These are phyloP conservation scores for Fagus sylvatica DNA, from an alignment of 306 rosid species.

Conservation along the genomic window DNA sequence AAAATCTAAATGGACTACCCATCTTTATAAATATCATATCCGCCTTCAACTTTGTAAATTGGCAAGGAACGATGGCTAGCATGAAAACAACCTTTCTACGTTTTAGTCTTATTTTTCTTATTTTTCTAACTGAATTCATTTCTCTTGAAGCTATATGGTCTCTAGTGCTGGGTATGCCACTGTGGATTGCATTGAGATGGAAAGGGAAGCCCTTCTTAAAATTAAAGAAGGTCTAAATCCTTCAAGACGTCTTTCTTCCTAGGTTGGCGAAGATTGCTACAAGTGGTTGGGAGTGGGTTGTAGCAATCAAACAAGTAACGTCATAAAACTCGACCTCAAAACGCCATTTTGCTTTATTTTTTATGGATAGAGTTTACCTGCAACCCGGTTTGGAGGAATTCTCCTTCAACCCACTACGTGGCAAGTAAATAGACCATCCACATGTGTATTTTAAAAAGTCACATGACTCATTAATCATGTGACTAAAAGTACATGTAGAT, in stretches of 20 bases:
- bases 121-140: neutral
- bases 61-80: neutral
- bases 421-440: no score
- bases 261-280: conserved; percentile 28
- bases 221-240: conserved; percentile 24
- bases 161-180: no score
- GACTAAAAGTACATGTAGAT: no score
- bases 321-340: conserved; percentile 13
- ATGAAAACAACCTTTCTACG: neutral
- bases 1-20: no score
- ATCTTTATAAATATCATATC: no score
- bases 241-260: conserved; percentile 26
- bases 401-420: no score
- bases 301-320: conserved; percentile 9
- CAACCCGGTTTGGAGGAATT: no score
- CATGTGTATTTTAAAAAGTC: no score
- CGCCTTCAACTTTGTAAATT: no score
- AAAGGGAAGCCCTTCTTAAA: neutral
- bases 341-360: neutral
- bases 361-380: no score
- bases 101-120: neutral
- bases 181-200: no score
- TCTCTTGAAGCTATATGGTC: neutral
- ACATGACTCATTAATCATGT: no score
- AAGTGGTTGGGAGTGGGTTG: conserved; percentile 23